Percentiles rank a stretch among this genome's conserved stretches.
phyloP scores from a whole-genome alignment of 2,329 filamentous ascomycete species.

The Neopestalotiopsis sp. region DNA sequence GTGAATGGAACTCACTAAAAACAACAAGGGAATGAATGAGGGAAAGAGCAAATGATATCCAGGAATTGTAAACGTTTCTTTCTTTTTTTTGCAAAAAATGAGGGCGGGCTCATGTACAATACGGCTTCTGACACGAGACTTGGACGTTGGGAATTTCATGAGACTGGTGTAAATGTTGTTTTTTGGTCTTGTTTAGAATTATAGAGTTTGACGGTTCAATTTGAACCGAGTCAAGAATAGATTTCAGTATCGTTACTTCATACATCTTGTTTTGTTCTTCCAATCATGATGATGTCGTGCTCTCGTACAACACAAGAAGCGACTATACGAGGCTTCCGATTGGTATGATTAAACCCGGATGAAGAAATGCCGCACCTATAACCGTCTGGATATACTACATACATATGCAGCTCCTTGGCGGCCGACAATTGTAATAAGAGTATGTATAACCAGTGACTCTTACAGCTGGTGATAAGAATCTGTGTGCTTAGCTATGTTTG shows the following conservation, averaged over 20 bases:
- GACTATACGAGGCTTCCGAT: too few relatives aligned
- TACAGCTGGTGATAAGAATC: not conserved
- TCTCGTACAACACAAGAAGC: too few relatives aligned
- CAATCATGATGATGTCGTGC: not conserved
- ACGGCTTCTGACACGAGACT: not conserved
- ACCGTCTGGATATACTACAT: not conserved
- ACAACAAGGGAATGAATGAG: not conserved
- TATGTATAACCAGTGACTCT: not conserved
- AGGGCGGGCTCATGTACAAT: constrained; percentile 9
- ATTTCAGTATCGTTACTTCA: constrained; percentile 2
- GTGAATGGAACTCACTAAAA: constrained; percentile 28
- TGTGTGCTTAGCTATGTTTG: not conserved
- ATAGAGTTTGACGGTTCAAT: constrained; percentile 1
- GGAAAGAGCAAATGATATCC: constrained; percentile 2
- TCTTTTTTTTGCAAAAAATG: not conserved
- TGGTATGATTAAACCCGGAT: too few relatives aligned
- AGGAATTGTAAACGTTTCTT: not conserved
- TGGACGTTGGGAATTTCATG: constrained; percentile 1
- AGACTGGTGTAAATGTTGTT: not conserved
- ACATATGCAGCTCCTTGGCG: not conserved
- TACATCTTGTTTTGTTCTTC: not conserved
- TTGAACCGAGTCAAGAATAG: not conserved
- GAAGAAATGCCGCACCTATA: not conserved
- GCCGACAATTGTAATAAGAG: not conserved
- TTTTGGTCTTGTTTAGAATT: constrained; percentile 1